Base-by-base conservation (phyloP, 139 green algal species). In the Coccomyxa sp. region DNA sequence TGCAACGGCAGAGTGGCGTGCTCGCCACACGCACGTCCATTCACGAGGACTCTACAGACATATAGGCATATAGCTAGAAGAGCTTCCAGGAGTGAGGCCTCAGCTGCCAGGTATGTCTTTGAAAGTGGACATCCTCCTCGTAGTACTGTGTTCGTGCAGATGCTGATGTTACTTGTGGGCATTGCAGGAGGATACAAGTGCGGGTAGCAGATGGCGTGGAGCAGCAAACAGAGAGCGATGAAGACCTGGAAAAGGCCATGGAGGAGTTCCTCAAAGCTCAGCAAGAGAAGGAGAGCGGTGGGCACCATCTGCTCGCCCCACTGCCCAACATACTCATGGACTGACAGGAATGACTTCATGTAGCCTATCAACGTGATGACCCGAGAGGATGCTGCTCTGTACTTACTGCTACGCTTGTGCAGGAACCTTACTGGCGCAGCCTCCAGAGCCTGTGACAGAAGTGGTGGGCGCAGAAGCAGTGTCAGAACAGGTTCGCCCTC, bases 211-310 rank as follows among this genome's bases (percentile, higher is more conserved):
- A 22, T 22, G 50, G 27, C 3, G 27, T 18, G 22, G 50, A 22
- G 22, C 64, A 40, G 69, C 34, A 73, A 22, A 35, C 36, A 2
- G 77, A 72, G 2, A 83, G 35, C 33, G 85, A 93, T 40, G 85
- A 92, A 36, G 92, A 94, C n/a, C 78, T 97, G 7, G 91, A 97
- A 70, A 85, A 81, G 7, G 68, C 91, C 78, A 86, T 96, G 64
- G 92, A 96, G 81, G 72, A 79, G 9, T 97, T 97, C 78, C 95
- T 97, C 89, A 88, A 87, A 80, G 78, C 83, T 70, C 93, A 97
- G 84, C 91, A 92, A 68, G 92, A 94, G 78, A 83, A 92, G 64
- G 93, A 97, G 82, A 92, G 88, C 75, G 91, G 92, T 82, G 39
- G 27, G 73, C 39, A 34, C 14, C 37, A n/a, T n/a, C n/a, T n/a